Percentiles rank a stretch among this genome's conserved stretches.
phyloP scores from a whole-genome alignment of 345 rosid species.

The Eucalyptus melliodora region DNA sequence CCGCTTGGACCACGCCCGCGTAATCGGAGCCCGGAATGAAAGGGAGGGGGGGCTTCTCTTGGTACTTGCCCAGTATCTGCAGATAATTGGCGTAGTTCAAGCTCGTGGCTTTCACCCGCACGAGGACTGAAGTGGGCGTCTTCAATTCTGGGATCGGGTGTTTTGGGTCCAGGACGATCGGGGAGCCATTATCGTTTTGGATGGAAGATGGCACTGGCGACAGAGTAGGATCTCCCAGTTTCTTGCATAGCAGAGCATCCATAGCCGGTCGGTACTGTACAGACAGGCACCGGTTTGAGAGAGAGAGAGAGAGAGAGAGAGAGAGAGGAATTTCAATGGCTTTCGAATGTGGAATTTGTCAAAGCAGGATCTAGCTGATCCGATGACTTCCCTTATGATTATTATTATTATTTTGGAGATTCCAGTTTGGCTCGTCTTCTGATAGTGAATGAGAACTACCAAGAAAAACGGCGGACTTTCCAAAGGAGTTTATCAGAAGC shows the following conservation, averaged over 20 bases:
- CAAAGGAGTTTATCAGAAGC: neutral
- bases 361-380: neutral
- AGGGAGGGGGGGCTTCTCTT: slow-evolving; percentile 74
- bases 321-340: neutral
- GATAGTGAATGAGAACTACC: neutral
- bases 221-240: slow-evolving; percentile 57
- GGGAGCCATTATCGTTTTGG: slow-evolving; percentile 18
- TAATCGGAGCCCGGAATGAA: slow-evolving; percentile 93
- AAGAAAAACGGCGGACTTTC: neutral
- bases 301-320: neutral
- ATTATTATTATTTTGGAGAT: neutral
- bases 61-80: slow-evolving; percentile 82
- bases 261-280: neutral
- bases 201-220: slow-evolving; percentile 1
- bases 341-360: neutral
- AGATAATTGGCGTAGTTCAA: slow-evolving; percentile 91
- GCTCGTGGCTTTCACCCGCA: slow-evolving; percentile 85
- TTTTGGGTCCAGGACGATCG: slow-evolving; percentile 28
- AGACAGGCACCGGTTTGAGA: too few species aligned
- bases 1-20: slow-evolving; percentile 59
- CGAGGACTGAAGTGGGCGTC: slow-evolving; percentile 53
- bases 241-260: slow-evolving; percentile 27
- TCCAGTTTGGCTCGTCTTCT: neutral
- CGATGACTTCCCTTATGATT: neutral
- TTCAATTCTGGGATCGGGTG: slow-evolving; percentile 51